phyloP scores from a whole-genome alignment of 2,329 filamentous ascomycete species.

The Fusarium sp. region DNA sequence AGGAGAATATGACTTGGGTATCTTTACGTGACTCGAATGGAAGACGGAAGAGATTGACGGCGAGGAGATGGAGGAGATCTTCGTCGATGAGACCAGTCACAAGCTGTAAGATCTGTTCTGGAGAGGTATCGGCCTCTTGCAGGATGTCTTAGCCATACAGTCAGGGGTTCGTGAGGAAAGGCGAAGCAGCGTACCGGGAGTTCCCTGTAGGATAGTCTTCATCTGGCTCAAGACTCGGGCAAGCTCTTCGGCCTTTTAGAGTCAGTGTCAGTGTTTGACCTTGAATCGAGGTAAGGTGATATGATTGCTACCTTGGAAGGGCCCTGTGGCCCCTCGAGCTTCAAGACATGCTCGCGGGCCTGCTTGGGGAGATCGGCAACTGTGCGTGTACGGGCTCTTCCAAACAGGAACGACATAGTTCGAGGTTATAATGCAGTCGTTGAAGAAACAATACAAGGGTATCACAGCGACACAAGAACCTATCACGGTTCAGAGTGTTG shows the following conservation, averaged over 20 bases:
- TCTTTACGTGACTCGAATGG: conserved; percentile 98
- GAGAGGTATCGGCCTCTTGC: conserved; percentile 83
- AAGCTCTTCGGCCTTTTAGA: conserved; percentile 79
- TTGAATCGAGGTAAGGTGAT: not conserved
- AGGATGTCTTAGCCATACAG: conserved; percentile 22
- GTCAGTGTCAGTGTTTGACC: conserved; percentile 1
- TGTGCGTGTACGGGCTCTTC: conserved; percentile 60
- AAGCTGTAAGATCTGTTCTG: conserved; percentile 87
- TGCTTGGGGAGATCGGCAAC: conserved; percentile 65
- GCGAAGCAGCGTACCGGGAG: conserved; percentile 71
- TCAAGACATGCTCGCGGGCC: conserved; percentile 63
- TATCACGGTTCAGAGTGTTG: not conserved
- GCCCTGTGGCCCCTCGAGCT: conserved; percentile 60
- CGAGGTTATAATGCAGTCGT: not conserved
- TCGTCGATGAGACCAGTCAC: conserved; percentile 87
- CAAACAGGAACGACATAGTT: conserved; percentile 66
- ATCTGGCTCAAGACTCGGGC: conserved; percentile 87
- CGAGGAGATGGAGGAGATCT: conserved; percentile 86
- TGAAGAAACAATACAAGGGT: not conserved
- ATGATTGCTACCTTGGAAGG: conserved; percentile 55
- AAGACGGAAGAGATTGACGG: conserved; percentile 81
- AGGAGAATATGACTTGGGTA: conserved; percentile 93
- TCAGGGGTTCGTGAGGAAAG: not conserved
- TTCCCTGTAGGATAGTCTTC: conserved; percentile 93
- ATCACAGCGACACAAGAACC: not conserved